Conservation (phyloP, 805 yeast species). For the Candida chauliodis region DNA sequence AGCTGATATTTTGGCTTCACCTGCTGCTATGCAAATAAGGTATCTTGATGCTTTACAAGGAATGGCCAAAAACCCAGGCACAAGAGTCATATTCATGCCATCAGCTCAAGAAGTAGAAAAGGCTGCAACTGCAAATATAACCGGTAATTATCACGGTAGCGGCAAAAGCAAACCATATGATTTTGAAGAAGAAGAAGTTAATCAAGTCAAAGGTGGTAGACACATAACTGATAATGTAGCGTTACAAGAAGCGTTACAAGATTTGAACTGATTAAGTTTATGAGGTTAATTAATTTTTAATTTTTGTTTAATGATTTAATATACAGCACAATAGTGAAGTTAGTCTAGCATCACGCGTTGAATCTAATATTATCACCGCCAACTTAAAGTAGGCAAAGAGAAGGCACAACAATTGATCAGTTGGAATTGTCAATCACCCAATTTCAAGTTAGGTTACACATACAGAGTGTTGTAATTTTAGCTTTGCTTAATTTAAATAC, state of each 20-base stretch:
- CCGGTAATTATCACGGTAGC: conserved; percentile 5
- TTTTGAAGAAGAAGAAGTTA: conserved; percentile 25
- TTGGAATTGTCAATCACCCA: too few relatives aligned
- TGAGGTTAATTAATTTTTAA: neutral
- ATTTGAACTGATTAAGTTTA: neutral
- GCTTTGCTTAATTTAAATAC: too few relatives aligned
- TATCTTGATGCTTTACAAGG: conserved; percentile 75
- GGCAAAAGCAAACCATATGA: conserved; percentile 12
- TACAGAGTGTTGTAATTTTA: too few relatives aligned
- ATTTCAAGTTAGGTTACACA: too few relatives aligned
- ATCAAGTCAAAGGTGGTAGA: conserved; percentile 3
- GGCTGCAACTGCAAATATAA: conserved; percentile 26
- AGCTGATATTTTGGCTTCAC: conserved; percentile 69
- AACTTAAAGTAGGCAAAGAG: too few relatives aligned
- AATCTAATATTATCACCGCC: too few relatives aligned
- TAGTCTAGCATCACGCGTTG: too few relatives aligned
- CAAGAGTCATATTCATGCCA: conserved; percentile 78
- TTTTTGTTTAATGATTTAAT: too few relatives aligned
- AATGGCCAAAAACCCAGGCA: conserved; percentile 59
- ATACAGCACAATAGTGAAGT: too few relatives aligned
- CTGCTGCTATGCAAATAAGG: conserved; percentile 76
- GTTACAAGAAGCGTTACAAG: conserved; percentile 27
- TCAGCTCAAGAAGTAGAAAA: conserved; percentile 41
- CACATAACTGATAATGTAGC: conserved; percentile 24
- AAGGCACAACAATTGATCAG: too few relatives aligned